These are phyloP conservation scores for Omphalotus guepiniiformis DNA, from an alignment of 768 basidiomycete genomes.

Conservation along the genomic window DNA sequence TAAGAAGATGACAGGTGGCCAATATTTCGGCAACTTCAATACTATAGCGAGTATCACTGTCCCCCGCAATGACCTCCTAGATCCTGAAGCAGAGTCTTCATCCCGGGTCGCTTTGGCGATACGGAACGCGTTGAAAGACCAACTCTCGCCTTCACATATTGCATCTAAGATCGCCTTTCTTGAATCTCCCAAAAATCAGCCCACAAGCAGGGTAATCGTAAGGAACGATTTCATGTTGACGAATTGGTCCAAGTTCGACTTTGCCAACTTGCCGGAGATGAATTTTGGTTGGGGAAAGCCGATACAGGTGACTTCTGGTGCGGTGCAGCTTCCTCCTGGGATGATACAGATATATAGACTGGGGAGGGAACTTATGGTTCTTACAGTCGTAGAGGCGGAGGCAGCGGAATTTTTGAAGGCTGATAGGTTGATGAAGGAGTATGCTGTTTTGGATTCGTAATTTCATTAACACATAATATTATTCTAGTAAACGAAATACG, in stretches of 20 bases:
- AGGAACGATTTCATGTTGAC: conserved; percentile 7
- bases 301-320: neutral
- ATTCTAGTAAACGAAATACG: no score
- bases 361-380: neutral
- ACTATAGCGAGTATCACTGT: neutral
- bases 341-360: neutral
- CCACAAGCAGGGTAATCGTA: neutral
- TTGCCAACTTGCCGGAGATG: conserved; percentile 1
- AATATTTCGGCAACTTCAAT: conserved; percentile 7
- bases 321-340: neutral
- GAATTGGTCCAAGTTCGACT: conserved; percentile 5
- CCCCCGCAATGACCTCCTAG: neutral
- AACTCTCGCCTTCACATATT: neutral
- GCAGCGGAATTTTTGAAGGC: neutral
- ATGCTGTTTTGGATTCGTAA: no score
- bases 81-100: neutral
- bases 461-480: no score
- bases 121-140: neutral
- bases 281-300: neutral
- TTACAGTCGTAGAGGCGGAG: conserved; percentile 5
- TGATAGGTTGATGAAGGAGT: conserved; percentile 1
- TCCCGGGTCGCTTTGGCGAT: conserved; percentile 2
- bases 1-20: neutral
- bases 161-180: conserved; percentile 1
- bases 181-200: neutral